A percentile compares a stretch with the other conserved stretches of the same genome.
Evolutionary conservation across 495 filamentous ascomycete species (phyloP).

Genomic region (Penicillium diatomitis): DNA sequence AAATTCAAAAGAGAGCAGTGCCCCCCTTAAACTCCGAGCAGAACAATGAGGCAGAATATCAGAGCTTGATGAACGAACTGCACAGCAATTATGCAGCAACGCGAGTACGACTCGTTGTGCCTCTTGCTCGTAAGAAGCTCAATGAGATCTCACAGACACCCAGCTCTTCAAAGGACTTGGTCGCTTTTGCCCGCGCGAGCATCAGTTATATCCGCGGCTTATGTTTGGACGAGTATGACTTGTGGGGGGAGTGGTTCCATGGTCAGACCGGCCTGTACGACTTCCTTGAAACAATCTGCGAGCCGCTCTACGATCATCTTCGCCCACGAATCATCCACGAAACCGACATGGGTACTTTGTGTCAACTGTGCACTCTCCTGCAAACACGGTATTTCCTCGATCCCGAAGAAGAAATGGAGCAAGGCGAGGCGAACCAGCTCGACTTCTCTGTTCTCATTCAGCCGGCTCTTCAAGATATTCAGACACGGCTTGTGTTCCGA

Average conservation of each 20-base stretch:
- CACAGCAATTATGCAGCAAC: constrained; percentile 57
- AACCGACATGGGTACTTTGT: constrained; percentile 62
- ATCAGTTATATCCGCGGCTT: constrained; percentile 63
- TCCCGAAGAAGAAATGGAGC: constrained; percentile 59
- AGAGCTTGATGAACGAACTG: constrained; percentile 55
- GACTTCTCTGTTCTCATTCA: constrained; percentile 61
- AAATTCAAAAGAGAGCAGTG: constrained; percentile 60
- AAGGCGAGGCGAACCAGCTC: constrained; percentile 43
- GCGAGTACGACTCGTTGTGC: constrained; percentile 49
- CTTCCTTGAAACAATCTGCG: constrained; percentile 63
- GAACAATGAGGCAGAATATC: constrained; percentile 57
- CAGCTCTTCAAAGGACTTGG: constrained; percentile 58
- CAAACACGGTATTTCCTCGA: constrained; percentile 76
- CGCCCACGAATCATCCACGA: constrained; percentile 63
- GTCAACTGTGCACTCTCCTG: constrained; percentile 70
- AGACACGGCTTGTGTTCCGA: constrained; percentile 66
- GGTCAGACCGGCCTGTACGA: constrained; percentile 59
- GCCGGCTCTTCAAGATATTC: constrained; percentile 62
- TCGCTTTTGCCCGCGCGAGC: constrained; percentile 58
- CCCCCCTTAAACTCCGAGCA: constrained; percentile 50
- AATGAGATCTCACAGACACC: constrained; percentile 54
- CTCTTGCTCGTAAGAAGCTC: constrained; percentile 54
- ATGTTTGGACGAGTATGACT: constrained; percentile 64
- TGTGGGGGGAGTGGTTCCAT: constrained; percentile 70
- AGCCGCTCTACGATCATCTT: constrained; percentile 66